Conservation (phyloP, 2,329 filamentous ascomycete genomes). For the Pyrenophora tritici-repentis region DNA sequence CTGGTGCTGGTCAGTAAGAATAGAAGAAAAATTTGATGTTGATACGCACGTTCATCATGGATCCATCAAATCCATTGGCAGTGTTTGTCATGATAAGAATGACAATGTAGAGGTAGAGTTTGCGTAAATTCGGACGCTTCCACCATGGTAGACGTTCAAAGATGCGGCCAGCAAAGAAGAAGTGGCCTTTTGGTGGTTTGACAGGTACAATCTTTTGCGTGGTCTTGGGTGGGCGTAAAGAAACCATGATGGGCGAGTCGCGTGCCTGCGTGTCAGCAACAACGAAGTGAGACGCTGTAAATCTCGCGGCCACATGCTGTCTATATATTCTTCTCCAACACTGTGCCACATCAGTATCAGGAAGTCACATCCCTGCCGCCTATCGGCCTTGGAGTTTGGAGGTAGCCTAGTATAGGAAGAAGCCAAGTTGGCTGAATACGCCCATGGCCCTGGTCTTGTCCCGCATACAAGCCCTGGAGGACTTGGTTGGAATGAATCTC, state of each 20-base stretch:
- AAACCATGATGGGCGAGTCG: constrained; percentile 5
- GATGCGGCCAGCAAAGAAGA: constrained; percentile 19
- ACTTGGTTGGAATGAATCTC: neutral
- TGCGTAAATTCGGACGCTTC: constrained; percentile 14
- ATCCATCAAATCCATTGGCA: constrained; percentile 54
- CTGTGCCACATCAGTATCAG: neutral
- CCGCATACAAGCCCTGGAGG: constrained; percentile 6
- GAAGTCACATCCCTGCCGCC: too few species aligned
- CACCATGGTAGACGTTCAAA: constrained; percentile 17
- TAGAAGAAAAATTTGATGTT: too few species aligned
- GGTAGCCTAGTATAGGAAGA: neutral
- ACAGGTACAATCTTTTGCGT: constrained; percentile 16
- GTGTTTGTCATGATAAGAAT: constrained; percentile 19
- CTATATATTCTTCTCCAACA: neutral
- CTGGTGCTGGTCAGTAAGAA: constrained; percentile 23
- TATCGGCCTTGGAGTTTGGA: too few species aligned
- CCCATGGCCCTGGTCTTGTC: constrained; percentile 10
- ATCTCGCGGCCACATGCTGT: neutral
- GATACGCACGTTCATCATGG: constrained; percentile 48
- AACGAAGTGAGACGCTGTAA: neutral
- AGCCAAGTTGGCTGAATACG: constrained; percentile 17
- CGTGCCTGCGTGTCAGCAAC: neutral
- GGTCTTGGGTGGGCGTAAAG: constrained; percentile 12
- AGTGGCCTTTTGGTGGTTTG: constrained; percentile 21
- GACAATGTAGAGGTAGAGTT: constrained; percentile 18